A percentile compares a stretch with the other conserved stretches of the same genome.
These are phyloP conservation scores for Xylariaceae sp. DNA, from an alignment of 2,329 filamentous ascomycete genomes.

Conservation along the genomic window DNA sequence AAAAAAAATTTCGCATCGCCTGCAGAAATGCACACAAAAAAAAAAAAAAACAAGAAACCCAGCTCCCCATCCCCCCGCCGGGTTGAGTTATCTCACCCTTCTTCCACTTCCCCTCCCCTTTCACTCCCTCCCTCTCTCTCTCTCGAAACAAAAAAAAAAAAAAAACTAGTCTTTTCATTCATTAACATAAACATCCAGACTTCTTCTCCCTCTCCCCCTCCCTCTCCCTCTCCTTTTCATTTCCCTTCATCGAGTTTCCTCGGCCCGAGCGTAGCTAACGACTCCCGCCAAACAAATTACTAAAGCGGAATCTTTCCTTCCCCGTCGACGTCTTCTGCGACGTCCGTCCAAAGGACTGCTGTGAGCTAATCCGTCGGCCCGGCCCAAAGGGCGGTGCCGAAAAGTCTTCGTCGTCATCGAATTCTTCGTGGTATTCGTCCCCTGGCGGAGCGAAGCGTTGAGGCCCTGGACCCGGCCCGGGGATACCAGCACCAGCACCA, in stretches of 20 bases:
- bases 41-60: no score
- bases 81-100: no score
- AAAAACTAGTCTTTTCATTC: no score
- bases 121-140: no score
- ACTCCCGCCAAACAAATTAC: conserved; percentile 17
- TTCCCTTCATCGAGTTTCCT: background rate
- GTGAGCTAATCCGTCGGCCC: conserved; percentile 28
- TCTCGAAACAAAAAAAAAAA: no score
- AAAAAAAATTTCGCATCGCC: no score
- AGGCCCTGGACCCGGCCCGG: background rate
- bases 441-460: conserved; percentile 3
- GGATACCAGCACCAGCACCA: no score
- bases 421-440: conserved; percentile 14
- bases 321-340: conserved; percentile 26
- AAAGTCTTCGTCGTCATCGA: conserved; percentile 24
- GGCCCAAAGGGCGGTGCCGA: conserved; percentile 21
- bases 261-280: background rate
- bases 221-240: background rate
- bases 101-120: no score
- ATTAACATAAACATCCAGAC: no score
- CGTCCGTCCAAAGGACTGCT: conserved; percentile 30
- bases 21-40: no score
- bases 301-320: conserved; percentile 31
- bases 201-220: no score
- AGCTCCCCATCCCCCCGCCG: no score